Evolutionary conservation across 2,329 filamentous ascomycete genomes (phyloP), one percentile per base, ranked within the genome.

Genomic region (Colletotrichum acutatum): DNA sequence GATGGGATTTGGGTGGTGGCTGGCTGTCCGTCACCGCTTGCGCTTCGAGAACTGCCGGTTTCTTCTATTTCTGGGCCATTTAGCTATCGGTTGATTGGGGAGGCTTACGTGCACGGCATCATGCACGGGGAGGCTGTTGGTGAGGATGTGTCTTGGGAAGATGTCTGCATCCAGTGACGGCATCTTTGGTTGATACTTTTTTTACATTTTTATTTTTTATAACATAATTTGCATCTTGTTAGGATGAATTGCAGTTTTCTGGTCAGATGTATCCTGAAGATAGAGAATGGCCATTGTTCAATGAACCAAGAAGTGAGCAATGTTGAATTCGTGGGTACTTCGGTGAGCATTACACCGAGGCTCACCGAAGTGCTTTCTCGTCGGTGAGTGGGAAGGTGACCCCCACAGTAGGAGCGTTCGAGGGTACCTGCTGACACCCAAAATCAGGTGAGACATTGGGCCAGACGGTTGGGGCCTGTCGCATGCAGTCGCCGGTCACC

Each of bases 21-120:
- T 12, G 69, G 69, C 7, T 72, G 65, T 49, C 65, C 65, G 4
- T 72, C 69, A n/a, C 65, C 69, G 4, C n/a, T 72, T 2, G 65
- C 34, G 11, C 37, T 68, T 7, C 69, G 65, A 5, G 22, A 30
- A 14, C 16, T 58, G 16, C 57, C 57, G 30, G 69, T 22, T 1
- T 42, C 57, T 3, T 62, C 66, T 5, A 19, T 12, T 11, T 52
- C 58, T 19, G 28, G 28, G 19, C 26, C 65, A 4, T 54, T 34
- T 12, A 22, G 22, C 12, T 54, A 71, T 7, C 42, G 28, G n/a
- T 16, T 72, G 22, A 19, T 72, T 2, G 70, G 70, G 16, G 66
- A 72, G 46, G 61, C 59, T 6, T 71, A 65, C 16, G 4, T 60
- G 24, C 70, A 71, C n/a, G 70, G 70, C n/a, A 70, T 71, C 32